Base-by-base conservation (phyloP, 2,329 filamentous ascomycete genomes). In the Tolypocladium sp. region DNA sequence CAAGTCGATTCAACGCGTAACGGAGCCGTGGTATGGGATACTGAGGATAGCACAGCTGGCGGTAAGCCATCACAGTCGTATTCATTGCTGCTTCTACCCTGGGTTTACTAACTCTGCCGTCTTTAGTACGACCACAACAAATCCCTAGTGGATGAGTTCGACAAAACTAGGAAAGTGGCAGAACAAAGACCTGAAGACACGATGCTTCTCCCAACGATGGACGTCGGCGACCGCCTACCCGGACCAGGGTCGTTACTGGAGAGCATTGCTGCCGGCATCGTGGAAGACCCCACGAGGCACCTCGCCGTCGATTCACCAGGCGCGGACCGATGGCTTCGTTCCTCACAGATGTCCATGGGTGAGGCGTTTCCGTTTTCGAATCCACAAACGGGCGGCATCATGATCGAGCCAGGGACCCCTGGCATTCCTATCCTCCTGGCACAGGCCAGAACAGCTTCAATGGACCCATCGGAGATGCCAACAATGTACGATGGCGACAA, bases 1-100 rank as follows among this genome's bases (percentile, higher is more conserved):
- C 37, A 63, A 70, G 51, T 68, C 66, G 17, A 69, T 74, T 8
- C 64, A 76, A 59, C 66, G 64, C 40, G 65, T 75, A 9, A 70
- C 70, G 17, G 66, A 72, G 44, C 69, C 71, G 2, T 72, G 73
- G 67, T 67, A 65, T 38, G 62, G 65, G 17, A 63, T 72, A 20
- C 64, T 71, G 46, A 62, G 62, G 42, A 66, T 67, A 30, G 67
- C 66, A 9, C 64, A 69, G 55, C 66, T 70, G 56, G 66, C 65
- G 46, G 70, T 71, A 66, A 46, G 66, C 27, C 41, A 8, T 27
- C 9, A 13, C 20, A 17, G 2, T 25, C 9, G 12, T 30, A 22
- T n/a, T 37, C 15, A 17, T 12, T 20, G n/a, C n/a, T 37, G 25
- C 44, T 4, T 33, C 10, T 8, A 20, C 7, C 2, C 30, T 17